Conservation (phyloP, 805 yeast species). For the Yamadazyma takamatsuzukensis region DNA sequence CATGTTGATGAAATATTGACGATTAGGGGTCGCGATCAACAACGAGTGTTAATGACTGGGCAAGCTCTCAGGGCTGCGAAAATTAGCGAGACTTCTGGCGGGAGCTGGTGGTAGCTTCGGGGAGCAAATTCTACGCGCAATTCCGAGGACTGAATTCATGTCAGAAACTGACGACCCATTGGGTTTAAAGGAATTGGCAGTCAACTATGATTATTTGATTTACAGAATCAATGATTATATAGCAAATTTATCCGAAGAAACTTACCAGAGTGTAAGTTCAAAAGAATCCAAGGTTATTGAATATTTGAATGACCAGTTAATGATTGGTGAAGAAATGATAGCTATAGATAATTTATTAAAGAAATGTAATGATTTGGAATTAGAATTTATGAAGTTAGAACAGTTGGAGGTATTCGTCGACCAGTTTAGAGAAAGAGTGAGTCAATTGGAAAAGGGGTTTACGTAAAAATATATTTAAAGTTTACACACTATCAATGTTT, state of each 20-base stretch:
- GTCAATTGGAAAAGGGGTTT: constrained; percentile 26
- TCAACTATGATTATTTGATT: constrained; percentile 62
- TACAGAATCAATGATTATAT: constrained; percentile 59
- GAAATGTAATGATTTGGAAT: constrained; percentile 49
- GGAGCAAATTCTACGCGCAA: not conserved
- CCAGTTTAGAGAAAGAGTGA: constrained; percentile 39
- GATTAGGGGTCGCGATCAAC: not conserved
- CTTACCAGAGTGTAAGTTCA: constrained; percentile 25
- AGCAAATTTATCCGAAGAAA: constrained; percentile 40
- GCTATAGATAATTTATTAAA: constrained; percentile 36
- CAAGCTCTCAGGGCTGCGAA: too few relatives aligned
- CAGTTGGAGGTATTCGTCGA: constrained; percentile 42
- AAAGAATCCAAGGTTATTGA: constrained; percentile 29
- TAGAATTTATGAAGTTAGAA: constrained; percentile 49
- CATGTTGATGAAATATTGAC: not conserved
- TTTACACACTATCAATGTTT: not conserved
- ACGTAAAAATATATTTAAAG: not conserved
- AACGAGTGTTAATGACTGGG: too few relatives aligned
- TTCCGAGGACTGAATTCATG: not conserved
- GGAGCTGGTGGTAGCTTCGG: not conserved
- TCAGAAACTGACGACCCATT: constrained; percentile 68
- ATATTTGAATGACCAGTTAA: constrained; percentile 19
- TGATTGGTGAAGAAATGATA: constrained; percentile 38
- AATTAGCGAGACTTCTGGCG: too few relatives aligned
- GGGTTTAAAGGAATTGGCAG: constrained; percentile 54